phyloP scores from a whole-genome alignment of 2,329 filamentous ascomycete genomes.

The Aspergillus vadensis region DNA sequence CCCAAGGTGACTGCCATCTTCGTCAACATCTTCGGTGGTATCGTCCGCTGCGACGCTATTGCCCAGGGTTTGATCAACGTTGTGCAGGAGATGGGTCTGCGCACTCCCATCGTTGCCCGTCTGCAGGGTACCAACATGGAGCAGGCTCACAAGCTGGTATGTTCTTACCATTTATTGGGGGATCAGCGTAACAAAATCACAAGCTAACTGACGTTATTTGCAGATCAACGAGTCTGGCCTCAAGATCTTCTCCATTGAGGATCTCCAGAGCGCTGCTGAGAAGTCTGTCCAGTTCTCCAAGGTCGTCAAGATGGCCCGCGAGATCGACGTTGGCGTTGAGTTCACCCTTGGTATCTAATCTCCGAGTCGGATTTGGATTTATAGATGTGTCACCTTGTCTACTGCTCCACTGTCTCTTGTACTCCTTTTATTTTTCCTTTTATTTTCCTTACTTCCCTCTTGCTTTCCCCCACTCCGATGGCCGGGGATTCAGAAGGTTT shows the following conservation, averaged over 20 bases:
- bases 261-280: constrained; percentile 94
- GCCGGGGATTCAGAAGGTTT: neutral
- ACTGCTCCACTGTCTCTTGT: constrained; percentile 12
- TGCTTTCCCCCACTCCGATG: constrained; percentile 6
- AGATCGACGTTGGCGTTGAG: constrained; percentile 96
- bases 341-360: constrained; percentile 89
- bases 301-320: constrained; percentile 97
- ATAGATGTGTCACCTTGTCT: constrained; percentile 8
- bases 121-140: constrained; percentile 99
- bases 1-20: constrained; percentile 98
- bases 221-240: constrained; percentile 93
- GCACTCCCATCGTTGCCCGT: constrained; percentile 94
- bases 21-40: constrained; percentile 99
- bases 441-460: neutral
- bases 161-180: constrained; percentile 36
- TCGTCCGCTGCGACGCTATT: constrained; percentile 96
- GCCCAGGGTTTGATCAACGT: constrained; percentile 95
- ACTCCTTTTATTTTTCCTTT: neutral
- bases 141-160: constrained; percentile 76
- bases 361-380: constrained; percentile 15
- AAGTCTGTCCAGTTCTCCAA: constrained; percentile 99
- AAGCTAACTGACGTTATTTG: constrained; percentile 9
- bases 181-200: too few species aligned
- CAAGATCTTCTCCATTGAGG: constrained; percentile 99
- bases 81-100: constrained; percentile 89